Conservation (phyloP, 495 filamentous ascomycete species). For the Penicillium roqueforti region DNA sequence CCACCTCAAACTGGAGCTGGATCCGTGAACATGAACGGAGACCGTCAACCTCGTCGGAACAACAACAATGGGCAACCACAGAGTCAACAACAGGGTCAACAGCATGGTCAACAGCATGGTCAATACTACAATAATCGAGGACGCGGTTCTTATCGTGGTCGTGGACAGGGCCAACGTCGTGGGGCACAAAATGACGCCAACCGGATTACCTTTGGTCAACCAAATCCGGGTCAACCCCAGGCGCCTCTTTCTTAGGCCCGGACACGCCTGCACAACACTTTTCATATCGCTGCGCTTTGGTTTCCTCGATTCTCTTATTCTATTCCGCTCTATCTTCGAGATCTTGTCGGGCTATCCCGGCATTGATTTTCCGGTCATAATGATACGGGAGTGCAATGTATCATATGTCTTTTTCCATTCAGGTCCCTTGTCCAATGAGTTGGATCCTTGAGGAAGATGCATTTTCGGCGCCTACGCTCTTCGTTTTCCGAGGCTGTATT, state of each 20-base stretch:
- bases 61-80: slow-evolving; percentile 26
- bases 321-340: neutral
- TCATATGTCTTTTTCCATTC: slow-evolving; percentile 27
- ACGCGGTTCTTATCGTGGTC: slow-evolving; percentile 41
- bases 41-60: slow-evolving; percentile 37
- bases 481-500: slow-evolving; percentile 5
- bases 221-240: slow-evolving; percentile 34
- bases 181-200: slow-evolving; percentile 32
- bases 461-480: slow-evolving; percentile 22
- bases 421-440: slow-evolving; percentile 6
- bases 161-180: slow-evolving; percentile 46
- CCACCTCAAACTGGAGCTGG: slow-evolving; percentile 24
- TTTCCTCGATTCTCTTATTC: slow-evolving; percentile 6
- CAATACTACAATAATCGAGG: slow-evolving; percentile 38
- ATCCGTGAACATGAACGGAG: slow-evolving; percentile 24
- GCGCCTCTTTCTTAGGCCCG: slow-evolving; percentile 26
- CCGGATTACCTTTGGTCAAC: slow-evolving; percentile 24
- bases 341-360: neutral
- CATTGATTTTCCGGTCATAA: slow-evolving; percentile 20
- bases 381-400: slow-evolving; percentile 29
- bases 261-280: neutral
- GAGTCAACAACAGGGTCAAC: neutral
- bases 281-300: neutral
- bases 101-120: slow-evolving; percentile 23
- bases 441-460: slow-evolving; percentile 19